phyloP scores from a whole-genome alignment of 2,329 filamentous ascomycete species.

The Fusarium pseudograminearum region DNA sequence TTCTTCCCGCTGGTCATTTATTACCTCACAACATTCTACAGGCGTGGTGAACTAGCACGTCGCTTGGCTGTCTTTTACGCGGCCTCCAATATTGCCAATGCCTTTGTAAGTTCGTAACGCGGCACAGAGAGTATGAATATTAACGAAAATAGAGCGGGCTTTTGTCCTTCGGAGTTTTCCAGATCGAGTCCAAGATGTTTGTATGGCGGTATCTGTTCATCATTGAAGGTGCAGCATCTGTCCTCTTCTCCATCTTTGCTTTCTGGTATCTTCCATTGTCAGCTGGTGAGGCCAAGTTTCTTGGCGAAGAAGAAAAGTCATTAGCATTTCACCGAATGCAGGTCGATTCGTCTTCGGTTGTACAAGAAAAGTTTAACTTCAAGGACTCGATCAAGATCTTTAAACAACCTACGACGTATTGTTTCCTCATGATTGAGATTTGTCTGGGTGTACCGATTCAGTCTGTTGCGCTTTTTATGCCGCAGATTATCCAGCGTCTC shows the following conservation, averaged over 20 bases:
- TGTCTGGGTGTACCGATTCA: constrained; percentile 20
- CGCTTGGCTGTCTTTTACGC: constrained; percentile 18
- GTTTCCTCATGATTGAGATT: constrained; percentile 24
- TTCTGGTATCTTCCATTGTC: constrained; percentile 23
- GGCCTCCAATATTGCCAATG: constrained; percentile 16
- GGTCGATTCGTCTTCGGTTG: constrained; percentile 18
- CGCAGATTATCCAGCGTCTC: constrained; percentile 15
- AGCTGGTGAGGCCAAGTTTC: constrained; percentile 10
- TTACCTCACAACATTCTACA: constrained; percentile 18
- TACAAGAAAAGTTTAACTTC: constrained; percentile 18
- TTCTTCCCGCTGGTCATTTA: constrained; percentile 26
- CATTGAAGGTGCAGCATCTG: constrained; percentile 14
- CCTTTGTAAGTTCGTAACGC: neutral
- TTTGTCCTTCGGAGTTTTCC: constrained; percentile 11
- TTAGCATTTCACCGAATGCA: constrained; percentile 18
- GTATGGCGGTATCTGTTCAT: constrained; percentile 24
- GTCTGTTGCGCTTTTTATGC: constrained; percentile 18
- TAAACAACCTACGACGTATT: constrained; percentile 17
- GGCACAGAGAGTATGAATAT: accelerated
- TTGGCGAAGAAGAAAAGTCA: constrained; percentile 15
- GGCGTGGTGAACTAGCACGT: constrained; percentile 15
- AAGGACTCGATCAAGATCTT: constrained; percentile 29
- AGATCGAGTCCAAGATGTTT: constrained; percentile 8
- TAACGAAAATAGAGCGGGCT: neutral
- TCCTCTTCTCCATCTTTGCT: constrained; percentile 12